Base-by-base conservation (phyloP, 1,284 basidiomycete genomes). In the Bjerkandera adusta region DNA sequence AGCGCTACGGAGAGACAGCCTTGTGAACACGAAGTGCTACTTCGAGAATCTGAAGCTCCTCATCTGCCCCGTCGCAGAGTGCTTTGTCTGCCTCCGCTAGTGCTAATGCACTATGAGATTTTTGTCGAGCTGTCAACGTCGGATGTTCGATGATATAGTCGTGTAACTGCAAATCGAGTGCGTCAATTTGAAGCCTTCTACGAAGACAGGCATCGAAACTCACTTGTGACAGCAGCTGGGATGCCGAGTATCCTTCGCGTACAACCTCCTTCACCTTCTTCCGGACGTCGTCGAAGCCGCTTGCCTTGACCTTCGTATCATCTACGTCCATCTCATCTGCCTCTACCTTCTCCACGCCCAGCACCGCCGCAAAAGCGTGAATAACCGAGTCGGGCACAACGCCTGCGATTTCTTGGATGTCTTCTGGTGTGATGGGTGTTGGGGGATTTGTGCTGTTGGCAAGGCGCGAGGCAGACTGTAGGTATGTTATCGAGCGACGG, bases 21-120 rank as follows among this genome's bases (percentile, higher is more conserved):
- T 86, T 92, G 62, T 85, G 75, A 15, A 97, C 73, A 32, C 83
- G 77, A 43, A 97, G 67, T 30, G 83, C 92, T 42, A 93, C 84
- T 59, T 96, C 91, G 16, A 99, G 70, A 40, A 94, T 80, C 84
- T 97, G 97, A 30, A 99, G 71, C 66, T 97, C 94, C 67, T 99
- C 97, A 59, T 99, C 96, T n/a, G 92, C 95, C 1, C 97, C 97
- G 58, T 99, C 96, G 53, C 89, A 92, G 35, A 99, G 71, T 0
- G 91, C 92, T 67, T 99, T 98, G 72, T 99, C 97, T 30, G 92
- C 92, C 64, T 96, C 92, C 3, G 94, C 96, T 52, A 99, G 87
- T 6, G 84, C 82, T 15, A 98, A 69, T 1, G 90, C 91, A 52
- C 89, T 89, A 24, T 73, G 72, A 1, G 92, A 81, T 66, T 99